These are phyloP conservation scores for Zygotorulaspora mrakii DNA, from an alignment of 1,139 yeast species.

Conservation along the genomic window DNA sequence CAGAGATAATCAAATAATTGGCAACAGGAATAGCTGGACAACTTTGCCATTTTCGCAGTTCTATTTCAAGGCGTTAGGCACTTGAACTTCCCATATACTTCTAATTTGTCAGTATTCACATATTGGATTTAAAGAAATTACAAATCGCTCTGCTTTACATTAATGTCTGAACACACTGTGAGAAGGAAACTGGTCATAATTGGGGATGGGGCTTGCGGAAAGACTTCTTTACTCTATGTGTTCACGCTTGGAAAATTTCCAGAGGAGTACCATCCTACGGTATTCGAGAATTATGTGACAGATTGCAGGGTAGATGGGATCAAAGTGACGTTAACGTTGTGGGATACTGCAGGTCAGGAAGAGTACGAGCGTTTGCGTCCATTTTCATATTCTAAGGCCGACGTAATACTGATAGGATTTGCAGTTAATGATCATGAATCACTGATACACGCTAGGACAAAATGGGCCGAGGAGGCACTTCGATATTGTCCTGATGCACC, in stretches of 20 bases:
- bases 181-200: conserved; percentile 83
- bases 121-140: no score
- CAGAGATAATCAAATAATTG: no score
- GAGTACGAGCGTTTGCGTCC: conserved; percentile 77
- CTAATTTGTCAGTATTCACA: no score
- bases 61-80: background rate
- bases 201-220: conserved; percentile 96
- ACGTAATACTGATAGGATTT: conserved; percentile 67
- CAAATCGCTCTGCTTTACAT: background rate
- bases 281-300: conserved; percentile 90
- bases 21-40: no score
- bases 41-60: background rate
- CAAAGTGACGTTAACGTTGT: conserved; percentile 79
- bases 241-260: conserved; percentile 83
- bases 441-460: conserved; percentile 59
- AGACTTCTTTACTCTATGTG: conserved; percentile 84
- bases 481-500: conserved; percentile 68
- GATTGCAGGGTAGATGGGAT: conserved; percentile 92
- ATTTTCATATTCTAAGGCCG: conserved; percentile 69
- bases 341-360: conserved; percentile 99
- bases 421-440: conserved; percentile 70
- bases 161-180: conserved; percentile 39
- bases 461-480: conserved; percentile 70
- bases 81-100: background rate
- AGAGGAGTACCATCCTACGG: conserved; percentile 86